Percentiles rank a stretch among this genome's conserved stretches.
These are phyloP conservation scores for Cryptosporidium meleagridis DNA, from an alignment of 169 alveolate genomes.

Conservation along the genomic window DNA sequence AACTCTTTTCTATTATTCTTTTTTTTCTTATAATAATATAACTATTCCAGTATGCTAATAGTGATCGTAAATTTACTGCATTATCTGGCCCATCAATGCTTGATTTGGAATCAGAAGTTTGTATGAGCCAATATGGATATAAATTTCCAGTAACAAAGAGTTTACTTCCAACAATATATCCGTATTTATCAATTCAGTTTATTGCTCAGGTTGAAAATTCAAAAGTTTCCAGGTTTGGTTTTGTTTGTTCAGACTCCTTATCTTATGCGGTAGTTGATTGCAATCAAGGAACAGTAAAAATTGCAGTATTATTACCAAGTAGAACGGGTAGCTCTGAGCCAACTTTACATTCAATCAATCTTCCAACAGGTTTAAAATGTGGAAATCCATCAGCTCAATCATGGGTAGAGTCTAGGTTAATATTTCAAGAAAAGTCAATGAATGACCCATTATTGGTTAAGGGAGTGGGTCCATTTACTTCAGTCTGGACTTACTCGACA, in stretches of 20 bases:
- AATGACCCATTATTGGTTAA: constrained; percentile 48
- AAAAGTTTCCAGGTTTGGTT: constrained; percentile 58
- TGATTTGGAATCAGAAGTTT: constrained; percentile 25
- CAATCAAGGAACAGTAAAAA: constrained; percentile 50
- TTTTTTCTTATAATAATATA: neutral
- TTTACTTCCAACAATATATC: constrained; percentile 63
- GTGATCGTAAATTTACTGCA: constrained; percentile 61
- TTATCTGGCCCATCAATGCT: constrained; percentile 66
- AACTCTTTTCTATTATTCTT: neutral
- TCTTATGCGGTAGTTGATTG: constrained; percentile 68
- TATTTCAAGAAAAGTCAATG: constrained; percentile 48
- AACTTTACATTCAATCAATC: constrained; percentile 28
- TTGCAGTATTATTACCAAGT: constrained; percentile 32
- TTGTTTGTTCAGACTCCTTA: constrained; percentile 61
- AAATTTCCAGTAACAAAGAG: constrained; percentile 54
- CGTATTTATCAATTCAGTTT: constrained; percentile 66
- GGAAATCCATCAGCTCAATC: constrained; percentile 67
- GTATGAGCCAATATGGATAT: constrained; percentile 37
- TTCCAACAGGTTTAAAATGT: constrained; percentile 70
- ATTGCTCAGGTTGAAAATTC: constrained; percentile 63
- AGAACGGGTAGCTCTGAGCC: constrained; percentile 24
- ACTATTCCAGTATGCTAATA: constrained; percentile 13
- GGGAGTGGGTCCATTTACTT: constrained; percentile 64
- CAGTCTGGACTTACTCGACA: constrained; percentile 72
- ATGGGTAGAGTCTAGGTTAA: constrained; percentile 66